phyloP scores from a whole-genome alignment of 768 basidiomycete genomes.

The Lactarius trivialis region DNA sequence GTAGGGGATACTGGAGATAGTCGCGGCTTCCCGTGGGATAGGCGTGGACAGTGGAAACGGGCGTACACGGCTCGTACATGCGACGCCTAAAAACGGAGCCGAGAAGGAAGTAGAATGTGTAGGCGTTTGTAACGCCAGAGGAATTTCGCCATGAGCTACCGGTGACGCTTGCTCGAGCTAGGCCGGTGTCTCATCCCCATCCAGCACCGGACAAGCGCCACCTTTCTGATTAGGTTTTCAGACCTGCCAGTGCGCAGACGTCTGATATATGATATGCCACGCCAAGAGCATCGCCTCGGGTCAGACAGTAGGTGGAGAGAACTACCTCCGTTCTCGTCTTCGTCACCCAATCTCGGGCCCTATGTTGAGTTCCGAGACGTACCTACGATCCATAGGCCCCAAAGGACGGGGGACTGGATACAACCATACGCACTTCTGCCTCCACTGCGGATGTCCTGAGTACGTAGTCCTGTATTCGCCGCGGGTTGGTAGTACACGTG shows the following conservation, averaged over 20 bases:
- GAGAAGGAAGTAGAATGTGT: too few species aligned
- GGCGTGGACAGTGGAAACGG: too few species aligned
- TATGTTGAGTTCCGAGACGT: neutral
- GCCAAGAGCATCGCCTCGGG: neutral
- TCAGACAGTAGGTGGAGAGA: neutral
- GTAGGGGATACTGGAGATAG: too few species aligned
- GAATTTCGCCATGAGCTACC: neutral
- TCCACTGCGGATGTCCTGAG: neutral
- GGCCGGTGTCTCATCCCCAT: too few species aligned
- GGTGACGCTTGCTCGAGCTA: neutral
- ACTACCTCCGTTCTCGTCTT: neutral
- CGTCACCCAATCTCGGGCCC: too few species aligned
- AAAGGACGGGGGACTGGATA: neutral
- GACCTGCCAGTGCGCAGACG: neutral
- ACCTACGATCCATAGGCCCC: neutral
- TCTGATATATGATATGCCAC: neutral
- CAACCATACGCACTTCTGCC: neutral
- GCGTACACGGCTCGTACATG: neutral
- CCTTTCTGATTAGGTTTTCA: neutral
- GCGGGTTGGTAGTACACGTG: neutral
- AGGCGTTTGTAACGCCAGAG: neutral
- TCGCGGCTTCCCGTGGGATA: too few species aligned
- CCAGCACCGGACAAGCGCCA: neutral
- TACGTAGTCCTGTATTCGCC: neutral
- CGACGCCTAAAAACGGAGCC: neutral